Conservation (phyloP, 2,329 filamentous ascomycete genomes). For the Penicillium vulpinum region DNA sequence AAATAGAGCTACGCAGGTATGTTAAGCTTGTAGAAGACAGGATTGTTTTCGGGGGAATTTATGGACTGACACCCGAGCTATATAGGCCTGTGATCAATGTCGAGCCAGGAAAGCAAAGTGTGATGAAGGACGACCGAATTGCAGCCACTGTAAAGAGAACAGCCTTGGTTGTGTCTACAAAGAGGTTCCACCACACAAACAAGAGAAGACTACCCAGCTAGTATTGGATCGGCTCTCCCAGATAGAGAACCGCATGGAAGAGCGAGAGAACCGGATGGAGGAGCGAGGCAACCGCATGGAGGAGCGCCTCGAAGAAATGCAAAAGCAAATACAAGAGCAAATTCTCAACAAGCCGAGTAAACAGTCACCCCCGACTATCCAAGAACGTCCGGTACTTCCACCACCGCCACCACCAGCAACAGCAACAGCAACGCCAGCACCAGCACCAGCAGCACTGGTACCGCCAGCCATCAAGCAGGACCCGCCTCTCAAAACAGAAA, state of each 20-base stretch:
- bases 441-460: not conserved
- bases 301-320: not conserved
- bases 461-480: not conserved
- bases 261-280: conserved; percentile 6
- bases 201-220: conserved; percentile 44
- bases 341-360: not conserved
- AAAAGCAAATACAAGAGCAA: conserved; percentile 6
- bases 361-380: not conserved
- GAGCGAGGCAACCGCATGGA: conserved; percentile 8
- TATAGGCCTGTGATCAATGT: conserved; percentile 85
- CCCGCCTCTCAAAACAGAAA: not conserved
- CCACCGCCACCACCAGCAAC: not conserved
- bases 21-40: not conserved
- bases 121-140: conserved; percentile 80
- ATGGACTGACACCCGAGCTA: conserved; percentile 4
- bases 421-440: too few relatives aligned
- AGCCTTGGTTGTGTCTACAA: conserved; percentile 81
- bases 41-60: not conserved
- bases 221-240: conserved; percentile 37
- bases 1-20: conserved; percentile 44
- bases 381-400: not conserved
- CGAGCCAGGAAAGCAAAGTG: conserved; percentile 87
- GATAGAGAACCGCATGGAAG: conserved; percentile 32
- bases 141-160: conserved; percentile 84
- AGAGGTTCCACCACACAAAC: conserved; percentile 86